These are phyloP conservation scores for Allantophomopsis cytisporea DNA, from an alignment of 2,329 filamentous ascomycete genomes.

Conservation along the genomic window DNA sequence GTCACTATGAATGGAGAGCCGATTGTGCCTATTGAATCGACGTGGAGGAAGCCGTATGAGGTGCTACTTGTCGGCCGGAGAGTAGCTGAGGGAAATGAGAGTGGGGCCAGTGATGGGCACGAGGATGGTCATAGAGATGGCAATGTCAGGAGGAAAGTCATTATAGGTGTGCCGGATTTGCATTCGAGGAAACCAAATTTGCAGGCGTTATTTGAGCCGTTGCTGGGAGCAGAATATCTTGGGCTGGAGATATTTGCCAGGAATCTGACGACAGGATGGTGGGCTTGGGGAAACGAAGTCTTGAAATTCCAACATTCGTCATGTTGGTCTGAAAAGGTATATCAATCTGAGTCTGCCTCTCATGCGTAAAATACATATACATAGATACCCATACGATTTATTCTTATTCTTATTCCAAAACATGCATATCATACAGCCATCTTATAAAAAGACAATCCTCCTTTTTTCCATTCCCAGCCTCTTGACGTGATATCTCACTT, in stretches of 20 bases:
- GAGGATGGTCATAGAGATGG: no score
- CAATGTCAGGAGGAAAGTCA: slow-evolving; percentile 34
- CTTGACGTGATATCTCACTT: no score
- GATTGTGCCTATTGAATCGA: slow-evolving; percentile 41
- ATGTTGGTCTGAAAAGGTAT: slow-evolving; percentile 32
- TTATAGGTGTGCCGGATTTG: slow-evolving; percentile 59
- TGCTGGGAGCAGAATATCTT: slow-evolving; percentile 35
- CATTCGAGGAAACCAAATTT: slow-evolving; percentile 72
- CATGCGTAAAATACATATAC: slow-evolving; percentile 2
- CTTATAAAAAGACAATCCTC: not conserved
- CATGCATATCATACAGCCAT: slow-evolving; percentile 11
- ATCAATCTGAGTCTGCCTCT: not conserved
- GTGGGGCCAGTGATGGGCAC: not conserved
- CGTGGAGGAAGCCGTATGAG: slow-evolving; percentile 68
- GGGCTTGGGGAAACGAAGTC: slow-evolving; percentile 65
- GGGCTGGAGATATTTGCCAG: slow-evolving; percentile 70
- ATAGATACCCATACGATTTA: slow-evolving; percentile 8
- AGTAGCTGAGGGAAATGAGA: slow-evolving; percentile 4
- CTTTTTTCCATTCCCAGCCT: slow-evolving; percentile 1
- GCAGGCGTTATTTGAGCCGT: slow-evolving; percentile 39
- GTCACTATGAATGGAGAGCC: slow-evolving; percentile 51
- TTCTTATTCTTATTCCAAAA: slow-evolving; percentile 14
- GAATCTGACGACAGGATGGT: slow-evolving; percentile 63
- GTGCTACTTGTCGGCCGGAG: slow-evolving; percentile 45
- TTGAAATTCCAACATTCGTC: slow-evolving; percentile 51